A percentile compares a stretch with the other conserved stretches of the same genome.
These are phyloP conservation scores for Grosmannia huntii DNA, from an alignment of 2,329 filamentous ascomycete genomes.

Conservation along the genomic window DNA sequence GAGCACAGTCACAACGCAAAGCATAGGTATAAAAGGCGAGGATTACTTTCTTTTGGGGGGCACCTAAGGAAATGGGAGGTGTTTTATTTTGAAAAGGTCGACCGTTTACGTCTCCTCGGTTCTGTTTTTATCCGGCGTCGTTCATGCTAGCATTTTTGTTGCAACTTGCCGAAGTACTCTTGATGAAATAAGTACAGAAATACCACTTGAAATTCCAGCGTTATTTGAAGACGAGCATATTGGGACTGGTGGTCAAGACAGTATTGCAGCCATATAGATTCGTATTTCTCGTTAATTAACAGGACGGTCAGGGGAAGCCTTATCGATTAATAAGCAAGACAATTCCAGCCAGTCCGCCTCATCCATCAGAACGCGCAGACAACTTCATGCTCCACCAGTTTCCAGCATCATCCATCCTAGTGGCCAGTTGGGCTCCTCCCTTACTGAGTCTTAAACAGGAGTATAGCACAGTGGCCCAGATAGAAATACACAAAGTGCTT, in stretches of 20 bases:
- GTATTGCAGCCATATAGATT: neutral
- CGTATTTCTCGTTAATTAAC: neutral
- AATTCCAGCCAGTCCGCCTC: neutral
- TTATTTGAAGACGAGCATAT: neutral
- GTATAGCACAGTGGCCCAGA: conserved; percentile 92
- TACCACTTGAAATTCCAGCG: conserved; percentile 1
- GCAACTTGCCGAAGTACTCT: neutral
- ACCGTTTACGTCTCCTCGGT: neutral
- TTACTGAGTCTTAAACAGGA: conserved; percentile 98
- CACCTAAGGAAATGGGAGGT: neutral
- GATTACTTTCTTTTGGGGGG: neutral
- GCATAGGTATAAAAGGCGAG: conserved; percentile 2
- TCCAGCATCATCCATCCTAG: neutral
- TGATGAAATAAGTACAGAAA: neutral
- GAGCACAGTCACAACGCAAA: neutral
- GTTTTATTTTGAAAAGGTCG: neutral
- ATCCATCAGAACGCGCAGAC: neutral
- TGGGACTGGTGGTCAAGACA: neutral
- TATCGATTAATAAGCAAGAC: neutral
- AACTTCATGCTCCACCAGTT: neutral
- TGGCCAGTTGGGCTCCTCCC: neutral
- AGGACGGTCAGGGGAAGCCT: neutral
- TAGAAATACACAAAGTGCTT: conserved; percentile 99
- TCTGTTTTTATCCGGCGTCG: neutral
- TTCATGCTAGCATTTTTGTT: neutral